Base-by-base conservation (phyloP, 192 early-diverging fungal genomes). In the Lunasporangiospora selenospora region DNA sequence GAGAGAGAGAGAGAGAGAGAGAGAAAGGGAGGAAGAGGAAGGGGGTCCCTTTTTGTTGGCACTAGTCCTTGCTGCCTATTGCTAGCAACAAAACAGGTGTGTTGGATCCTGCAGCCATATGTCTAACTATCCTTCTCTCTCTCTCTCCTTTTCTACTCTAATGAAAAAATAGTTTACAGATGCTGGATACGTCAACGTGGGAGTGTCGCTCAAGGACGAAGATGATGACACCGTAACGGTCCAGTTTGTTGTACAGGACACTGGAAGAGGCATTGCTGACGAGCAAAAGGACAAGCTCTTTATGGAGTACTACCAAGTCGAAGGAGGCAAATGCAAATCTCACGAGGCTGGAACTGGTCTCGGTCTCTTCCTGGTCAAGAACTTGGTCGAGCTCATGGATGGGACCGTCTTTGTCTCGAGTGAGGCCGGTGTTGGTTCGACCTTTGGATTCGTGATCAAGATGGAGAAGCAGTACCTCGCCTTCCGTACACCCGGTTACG, bases 241-340 rank as follows among this genome's bases (percentile, higher is more conserved):
- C 42, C 60, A 73, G 60, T 73, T 73, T 63, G 49, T 73, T 3
- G 69, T 73, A 8, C 69, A 73, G 49, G 69, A 73, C 49, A 73
- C 69, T 11, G 69, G 69, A 38, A 62, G 52, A 18, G 69, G 69
- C 4, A 73, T 73, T 10, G 53, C 69, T 15, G 61, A 73, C 3
- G 69, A 58, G 19, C 69, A 73, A 63, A 73, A 73, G 49, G 69
- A 73, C 31, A 73, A 73, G 47, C 69, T 73, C 19, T 73, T 73
- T 58, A 49, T 58, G 21, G 69, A 73, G 55, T 73, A 63, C 34
- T 63, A 61, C 23, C 69, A 73, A 30, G 69, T 73, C 46, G 69
- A 73, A 29, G 69, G 69, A 2, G 69, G 69, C 39, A 73, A 56
- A 12, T 73, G 69, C 50, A 73, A 63, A 49, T 53, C 44, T 7